Evolutionary conservation across 371 early-diverging fungal species (phyloP), one percentile per base, ranked within the genome.

Genomic region (Parasitella parasitica): DNA sequence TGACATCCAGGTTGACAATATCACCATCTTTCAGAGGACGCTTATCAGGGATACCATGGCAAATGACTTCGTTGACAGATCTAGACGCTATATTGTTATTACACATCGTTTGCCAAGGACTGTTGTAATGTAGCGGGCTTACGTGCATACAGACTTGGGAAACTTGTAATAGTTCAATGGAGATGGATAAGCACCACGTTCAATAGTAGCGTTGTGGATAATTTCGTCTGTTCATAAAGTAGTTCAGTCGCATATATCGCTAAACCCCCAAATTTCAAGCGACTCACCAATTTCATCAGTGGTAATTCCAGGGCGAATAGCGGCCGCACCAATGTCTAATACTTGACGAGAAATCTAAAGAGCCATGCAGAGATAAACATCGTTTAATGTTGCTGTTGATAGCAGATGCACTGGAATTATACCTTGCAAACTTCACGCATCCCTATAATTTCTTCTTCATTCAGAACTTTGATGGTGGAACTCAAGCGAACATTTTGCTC

Each of bases 151-250:
- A 6, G 95, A 91, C 72, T 94, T 93, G 9, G 97, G 96, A 72
- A 95, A 97, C 35, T 89, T 82, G 75, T 92, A 83, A 81, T 97
- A 97, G 82, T 97, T 96, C 48, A 97, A 77, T 15, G 97, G 95
- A 2, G 97, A 97, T 41, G 99, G 99, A 73, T 98, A 98, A 4
- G 89, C 89, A 32, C 89, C 87, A 27, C 94, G 88, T 59, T 88
- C 91, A 38, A 98, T 87, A 28, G 89, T 89, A 15, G 93, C 96
- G 53, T 91, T 90, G 69, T 97, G 97, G 20, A 97, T 86, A 39
- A 91, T 86, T 27, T 89, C 75, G 77, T 98, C 95, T 70, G 8
- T 63, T 48, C 41, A 8, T 28, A 22, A 6, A 16, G 7, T 26
- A 26, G 27, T 4, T 24, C 15, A 26, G 12, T 6, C 13, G 11